Evolutionary conservation across 2,329 filamentous ascomycete genomes (phyloP).

Genomic region (Claviceps arundinis): DNA sequence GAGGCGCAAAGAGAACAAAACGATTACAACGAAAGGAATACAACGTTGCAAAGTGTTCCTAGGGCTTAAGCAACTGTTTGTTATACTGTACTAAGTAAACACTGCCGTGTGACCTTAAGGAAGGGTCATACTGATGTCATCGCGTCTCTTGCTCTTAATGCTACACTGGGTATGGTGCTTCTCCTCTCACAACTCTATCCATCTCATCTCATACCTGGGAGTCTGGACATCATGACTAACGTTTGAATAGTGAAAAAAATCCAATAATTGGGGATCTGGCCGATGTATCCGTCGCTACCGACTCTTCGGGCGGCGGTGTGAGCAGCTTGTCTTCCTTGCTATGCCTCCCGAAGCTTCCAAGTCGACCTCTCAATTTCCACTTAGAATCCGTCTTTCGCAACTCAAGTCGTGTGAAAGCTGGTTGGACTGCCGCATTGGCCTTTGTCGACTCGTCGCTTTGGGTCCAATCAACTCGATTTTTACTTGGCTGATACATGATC

Average conservation of each 20-base stretch:
- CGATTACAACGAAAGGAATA: background rate
- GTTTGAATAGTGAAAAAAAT: constrained; percentile 32
- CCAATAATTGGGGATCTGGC: constrained; percentile 22
- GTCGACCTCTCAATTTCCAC: constrained; percentile 32
- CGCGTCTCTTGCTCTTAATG: constrained; percentile 3
- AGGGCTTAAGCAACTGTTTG: background rate
- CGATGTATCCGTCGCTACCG: constrained; percentile 8
- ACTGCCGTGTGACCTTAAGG: background rate
- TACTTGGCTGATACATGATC: constrained; percentile 11
- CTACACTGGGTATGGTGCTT: constrained; percentile 1
- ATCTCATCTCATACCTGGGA: background rate
- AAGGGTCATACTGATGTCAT: background rate
- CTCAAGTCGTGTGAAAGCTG: constrained; percentile 11
- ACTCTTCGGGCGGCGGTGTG: constrained; percentile 7
- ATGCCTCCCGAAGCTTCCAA: constrained; percentile 21
- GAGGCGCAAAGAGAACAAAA: background rate
- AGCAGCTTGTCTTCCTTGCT: constrained; percentile 14
- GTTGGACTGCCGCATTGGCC: background rate
- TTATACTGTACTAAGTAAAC: constrained; percentile 1
- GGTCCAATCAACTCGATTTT: constrained; percentile 42
- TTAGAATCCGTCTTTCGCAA: constrained; percentile 34
- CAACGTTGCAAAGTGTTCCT: background rate
- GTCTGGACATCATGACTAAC: constrained; percentile 13
- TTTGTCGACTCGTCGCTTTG: constrained; percentile 36
- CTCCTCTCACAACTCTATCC: background rate